Base-by-base conservation (phyloP, 306 rosid species). In the Rosa rugosa region DNA sequence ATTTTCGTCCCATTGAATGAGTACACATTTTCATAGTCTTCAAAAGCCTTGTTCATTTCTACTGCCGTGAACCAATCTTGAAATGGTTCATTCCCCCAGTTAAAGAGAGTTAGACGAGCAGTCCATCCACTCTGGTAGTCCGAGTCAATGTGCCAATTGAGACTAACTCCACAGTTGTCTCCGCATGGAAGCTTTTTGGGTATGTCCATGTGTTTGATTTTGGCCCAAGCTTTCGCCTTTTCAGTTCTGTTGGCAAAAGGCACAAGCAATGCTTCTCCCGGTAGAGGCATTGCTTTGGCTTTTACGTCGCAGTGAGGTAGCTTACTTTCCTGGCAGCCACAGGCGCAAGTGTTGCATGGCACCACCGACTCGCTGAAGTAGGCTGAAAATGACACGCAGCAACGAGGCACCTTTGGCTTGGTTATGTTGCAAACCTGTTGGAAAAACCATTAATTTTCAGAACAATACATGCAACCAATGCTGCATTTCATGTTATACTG, bases 301-400 rank as follows among this genome's bases (percentile, higher is more conserved):
- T 62, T 69, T 1, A 87, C 53, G 40, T 80, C 85, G 54, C 98
- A 94, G 5, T 84, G 14, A 62, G 18, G 80, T 4, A 84, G 69
- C 5, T 81, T 80, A 0, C 6, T 4, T 2, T 14, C 51, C 6
- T 72, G 11, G 27, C 98, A 94, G 0, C 98, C 97, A 51, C 98
- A 94, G 0, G 98, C 97, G 66, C 98, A 92, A 1, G 98, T 94
- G 77, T 81, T 86, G 77, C 98, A 94, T 0, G 97, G 98, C 25
- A 94, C 87, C 3, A 85, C 91, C 5, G 97, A 90, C 67, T 85
- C 91, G 9, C 85, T 92, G 78, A 89, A 92, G 77, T 78, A 94
- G 1, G 97, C 90, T 0, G 98, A 90, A 78, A 89, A 92, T 0
- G 97, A 87, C 46, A 94, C 97, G 34, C 98, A 94, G 62, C 98